A percentile compares a stretch with the other conserved stretches of the same genome.
phyloP scores from a whole-genome alignment of 2,329 filamentous ascomycete genomes.

The Ophiocordyceps polyrhachis-furcata region DNA sequence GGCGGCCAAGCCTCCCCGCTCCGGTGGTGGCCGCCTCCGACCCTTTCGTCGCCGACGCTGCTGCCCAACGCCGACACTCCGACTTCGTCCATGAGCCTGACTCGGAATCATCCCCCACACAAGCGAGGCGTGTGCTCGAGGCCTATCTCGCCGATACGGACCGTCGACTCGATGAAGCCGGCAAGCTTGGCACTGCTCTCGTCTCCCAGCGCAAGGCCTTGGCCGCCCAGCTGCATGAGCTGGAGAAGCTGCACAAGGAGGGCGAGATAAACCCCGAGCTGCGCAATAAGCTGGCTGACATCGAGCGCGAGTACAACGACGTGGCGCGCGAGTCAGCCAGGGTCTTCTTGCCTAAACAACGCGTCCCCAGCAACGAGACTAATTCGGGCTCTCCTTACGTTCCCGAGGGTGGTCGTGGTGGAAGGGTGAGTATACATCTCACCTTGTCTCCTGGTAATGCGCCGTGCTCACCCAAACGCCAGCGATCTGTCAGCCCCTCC shows the following conservation, averaged over 20 bases:
- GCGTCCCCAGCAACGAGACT: slow-evolving; percentile 52
- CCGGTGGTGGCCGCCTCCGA: slow-evolving; percentile 24
- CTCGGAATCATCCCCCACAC: slow-evolving; percentile 58
- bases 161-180: slow-evolving; percentile 76
- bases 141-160: slow-evolving; percentile 88
- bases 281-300: slow-evolving; percentile 61
- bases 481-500: slow-evolving; percentile 54
- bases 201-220: slow-evolving; percentile 76
- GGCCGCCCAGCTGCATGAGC: slow-evolving; percentile 62
- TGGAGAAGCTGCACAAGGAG: slow-evolving; percentile 60
- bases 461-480: slow-evolving; percentile 3
- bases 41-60: slow-evolving; percentile 34
- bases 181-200: slow-evolving; percentile 70
- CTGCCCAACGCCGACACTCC: slow-evolving; percentile 52
- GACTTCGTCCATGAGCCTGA: slow-evolving; percentile 67
- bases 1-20: slow-evolving; percentile 19
- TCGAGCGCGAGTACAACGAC: slow-evolving; percentile 92
- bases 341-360: slow-evolving; percentile 71
- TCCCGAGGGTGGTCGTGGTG: slow-evolving; percentile 29
- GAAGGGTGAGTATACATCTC: slow-evolving; percentile 25
- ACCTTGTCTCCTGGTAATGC: neutral
- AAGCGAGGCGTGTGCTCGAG: slow-evolving; percentile 75
- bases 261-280: slow-evolving; percentile 68
- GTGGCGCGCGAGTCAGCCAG: slow-evolving; percentile 77
- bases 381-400: slow-evolving; percentile 32